phyloP scores from a whole-genome alignment of 2,329 filamentous ascomycete genomes.

The Sphaerostilbella broomeana region DNA sequence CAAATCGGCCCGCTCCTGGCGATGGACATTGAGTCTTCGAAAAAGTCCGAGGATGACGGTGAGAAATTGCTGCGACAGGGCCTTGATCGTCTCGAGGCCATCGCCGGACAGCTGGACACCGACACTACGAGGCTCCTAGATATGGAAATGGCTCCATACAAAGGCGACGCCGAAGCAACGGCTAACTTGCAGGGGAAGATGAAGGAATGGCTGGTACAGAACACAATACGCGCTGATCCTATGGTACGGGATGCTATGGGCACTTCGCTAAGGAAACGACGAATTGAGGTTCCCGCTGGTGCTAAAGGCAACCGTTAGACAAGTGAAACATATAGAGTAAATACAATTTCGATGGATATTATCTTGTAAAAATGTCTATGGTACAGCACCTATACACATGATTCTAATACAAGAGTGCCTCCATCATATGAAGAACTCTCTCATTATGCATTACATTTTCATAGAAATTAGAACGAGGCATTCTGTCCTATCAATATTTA shows the following conservation, averaged over 20 bases:
- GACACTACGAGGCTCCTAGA: conserved; percentile 66
- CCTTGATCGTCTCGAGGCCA: conserved; percentile 58
- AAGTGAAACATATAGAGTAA: not conserved
- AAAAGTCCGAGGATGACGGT: conserved; percentile 30
- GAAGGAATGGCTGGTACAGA: conserved; percentile 82
- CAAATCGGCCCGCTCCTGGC: conserved; percentile 67
- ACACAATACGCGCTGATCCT: conserved; percentile 70
- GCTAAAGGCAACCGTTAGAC: conserved; percentile 45
- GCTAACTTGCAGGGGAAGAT: conserved; percentile 58
- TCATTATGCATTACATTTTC: too few relatives aligned
- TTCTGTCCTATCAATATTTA: too few relatives aligned
- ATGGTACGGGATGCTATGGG: conserved; percentile 78
- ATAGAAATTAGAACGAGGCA: too few relatives aligned
- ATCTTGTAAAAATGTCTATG: too few relatives aligned
- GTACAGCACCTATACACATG: not conserved
- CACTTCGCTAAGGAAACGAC: conserved; percentile 55
- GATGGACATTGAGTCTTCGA: conserved; percentile 29
- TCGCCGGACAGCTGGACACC: conserved; percentile 54
- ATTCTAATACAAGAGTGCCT: too few relatives aligned
- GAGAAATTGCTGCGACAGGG: conserved; percentile 52
- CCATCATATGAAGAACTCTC: too few relatives aligned
- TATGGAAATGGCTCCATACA: conserved; percentile 76
- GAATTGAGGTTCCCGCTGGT: conserved; percentile 55
- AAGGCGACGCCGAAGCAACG: conserved; percentile 59
- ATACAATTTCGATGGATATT: too few relatives aligned